Percentiles rank a stretch among this genome's conserved stretches.
Conservation (phyloP, 225 moss, liverwort and hornwort genomes). For the Ulota crispa region DNA sequence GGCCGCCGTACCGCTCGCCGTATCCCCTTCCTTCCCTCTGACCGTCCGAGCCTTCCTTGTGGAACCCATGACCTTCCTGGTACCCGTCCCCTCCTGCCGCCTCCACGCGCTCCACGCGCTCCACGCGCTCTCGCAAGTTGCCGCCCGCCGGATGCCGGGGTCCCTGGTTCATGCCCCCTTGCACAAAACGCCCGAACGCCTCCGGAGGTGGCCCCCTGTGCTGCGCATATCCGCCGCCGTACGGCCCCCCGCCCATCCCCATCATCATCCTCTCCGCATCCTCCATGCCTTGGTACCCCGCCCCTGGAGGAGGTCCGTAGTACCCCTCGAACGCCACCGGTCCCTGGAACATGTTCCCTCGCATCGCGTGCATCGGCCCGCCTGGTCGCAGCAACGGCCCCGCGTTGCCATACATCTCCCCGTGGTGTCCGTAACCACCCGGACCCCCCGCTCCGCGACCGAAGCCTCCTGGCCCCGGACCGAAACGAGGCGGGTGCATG, state of each 20-base stretch:
- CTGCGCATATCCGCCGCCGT: conserved; percentile 61
- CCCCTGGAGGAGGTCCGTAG: conserved; percentile 75
- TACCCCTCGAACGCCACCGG: conserved; percentile 84
- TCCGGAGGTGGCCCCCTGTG: conserved; percentile 87
- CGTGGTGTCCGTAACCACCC: conserved; percentile 77
- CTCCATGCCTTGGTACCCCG: conserved; percentile 74
- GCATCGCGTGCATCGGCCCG: conserved; percentile 82
- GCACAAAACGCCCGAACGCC: conserved; percentile 67
- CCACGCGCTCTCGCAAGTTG: conserved; percentile 64
- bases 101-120: conserved; percentile 72
- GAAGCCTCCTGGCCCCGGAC: conserved; percentile 70
- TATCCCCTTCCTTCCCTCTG: conserved; percentile 57
- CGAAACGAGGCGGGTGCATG: conserved; percentile 83
- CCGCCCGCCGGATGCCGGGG: conserved; percentile 58
- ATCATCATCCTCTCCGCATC: conserved; percentile 88
- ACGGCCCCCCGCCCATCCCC: conserved; percentile 73
- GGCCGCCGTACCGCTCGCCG: conserved; percentile 35
- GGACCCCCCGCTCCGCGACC: conserved; percentile 77
- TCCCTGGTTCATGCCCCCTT: conserved; percentile 71
- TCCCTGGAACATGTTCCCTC: conserved; percentile 82
- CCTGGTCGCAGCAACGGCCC: conserved; percentile 70
- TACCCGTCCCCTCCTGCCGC: conserved; percentile 68
- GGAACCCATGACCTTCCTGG: conserved; percentile 61
- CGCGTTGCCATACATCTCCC: conserved; percentile 80
- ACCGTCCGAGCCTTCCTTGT: conserved; percentile 53